Evolutionary conservation across 2,329 filamentous ascomycete genomes (phyloP), one percentile per base, ranked within the genome.

Genomic region (Trichoderma endophyticum): DNA sequence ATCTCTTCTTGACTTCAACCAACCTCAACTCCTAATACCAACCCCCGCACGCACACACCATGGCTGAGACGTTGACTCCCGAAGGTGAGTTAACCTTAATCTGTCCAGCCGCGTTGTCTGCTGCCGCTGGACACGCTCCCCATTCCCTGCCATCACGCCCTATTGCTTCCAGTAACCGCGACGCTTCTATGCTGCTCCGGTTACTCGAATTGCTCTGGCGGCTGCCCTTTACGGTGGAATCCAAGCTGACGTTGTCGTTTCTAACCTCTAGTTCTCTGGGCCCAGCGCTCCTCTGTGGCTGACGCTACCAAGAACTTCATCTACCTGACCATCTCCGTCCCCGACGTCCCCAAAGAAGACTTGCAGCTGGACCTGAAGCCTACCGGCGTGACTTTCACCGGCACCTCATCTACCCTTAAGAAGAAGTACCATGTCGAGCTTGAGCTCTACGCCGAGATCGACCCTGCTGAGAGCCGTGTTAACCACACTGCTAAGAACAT

Each of bases 231-330:
- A 36, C 63, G 18, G 18, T 9, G 21, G 36, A 32, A 34, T 8
- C 39, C 15, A 34, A 34, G 63, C 48, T 56, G 51, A 62, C 59
- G 24, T 51, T 60, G 60, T 14, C 12, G 51, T 4, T 3, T 71
- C 21, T 32, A 18, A 56, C 15, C 36, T 69, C 72, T 79, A 98
- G 96, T 99, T 78, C 92, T 94, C 84, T 99, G 96, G 96, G 95
- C 96, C 76, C 96, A 99, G 87, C 95, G 96, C 87, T 98, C 95
- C 61, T 96, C 91, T 80, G 86, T 83, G 77, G 86, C 86, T 77
- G 95, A 98, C 70, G 82, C 92, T 71, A 88, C 91, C 82, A 97
- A 95, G 87, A 99, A 99, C 89, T 93, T 94, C 86, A 86, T 99
- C 87, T 97, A 94, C 87, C 89, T 99, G 77, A 97, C 93, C 81